A percentile compares a stretch with the other conserved stretches of the same genome.
phyloP scores from a whole-genome alignment of 305 asterid genomes.

The Fraxinus greggii region DNA sequence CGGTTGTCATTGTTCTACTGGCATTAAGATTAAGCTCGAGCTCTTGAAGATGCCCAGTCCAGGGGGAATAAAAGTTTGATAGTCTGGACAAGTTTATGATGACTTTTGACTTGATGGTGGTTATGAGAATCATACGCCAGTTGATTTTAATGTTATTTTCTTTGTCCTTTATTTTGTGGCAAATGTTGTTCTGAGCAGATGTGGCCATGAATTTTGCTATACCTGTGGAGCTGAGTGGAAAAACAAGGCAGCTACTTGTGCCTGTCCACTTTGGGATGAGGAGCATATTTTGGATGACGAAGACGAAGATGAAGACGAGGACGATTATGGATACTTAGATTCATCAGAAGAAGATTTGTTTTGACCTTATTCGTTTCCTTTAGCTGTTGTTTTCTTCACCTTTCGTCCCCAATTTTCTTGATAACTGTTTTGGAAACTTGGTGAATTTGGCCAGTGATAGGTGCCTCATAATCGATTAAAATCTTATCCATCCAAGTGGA shows the following conservation, averaged over 20 bases:
- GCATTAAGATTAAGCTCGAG: neutral
- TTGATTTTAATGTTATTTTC: neutral
- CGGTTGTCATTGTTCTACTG: neutral
- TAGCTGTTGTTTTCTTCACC: neutral
- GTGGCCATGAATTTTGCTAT: conserved; percentile 80
- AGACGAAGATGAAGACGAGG: conserved; percentile 27
- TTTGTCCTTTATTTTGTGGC: neutral
- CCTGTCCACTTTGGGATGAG: conserved; percentile 72
- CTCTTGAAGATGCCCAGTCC: neutral
- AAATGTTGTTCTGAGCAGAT: conserved; percentile 40
- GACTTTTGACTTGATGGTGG: neutral
- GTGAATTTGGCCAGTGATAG: neutral
- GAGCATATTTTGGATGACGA: conserved; percentile 41
- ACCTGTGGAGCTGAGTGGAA: conserved; percentile 77
- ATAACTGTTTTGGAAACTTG: neutral
- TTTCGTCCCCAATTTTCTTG: neutral
- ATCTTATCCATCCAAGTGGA: neutral
- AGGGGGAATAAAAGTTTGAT: neutral
- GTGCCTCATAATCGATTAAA: neutral
- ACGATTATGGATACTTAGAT: conserved; percentile 10
- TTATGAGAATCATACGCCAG: neutral
- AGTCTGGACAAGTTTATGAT: neutral
- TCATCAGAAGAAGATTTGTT: conserved; percentile 25
- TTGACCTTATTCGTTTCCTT: neutral
- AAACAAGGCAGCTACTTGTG: conserved; percentile 57